Evolutionary conservation across 345 rosid genomes (phyloP).

Genomic region (Brassica carinata): DNA sequence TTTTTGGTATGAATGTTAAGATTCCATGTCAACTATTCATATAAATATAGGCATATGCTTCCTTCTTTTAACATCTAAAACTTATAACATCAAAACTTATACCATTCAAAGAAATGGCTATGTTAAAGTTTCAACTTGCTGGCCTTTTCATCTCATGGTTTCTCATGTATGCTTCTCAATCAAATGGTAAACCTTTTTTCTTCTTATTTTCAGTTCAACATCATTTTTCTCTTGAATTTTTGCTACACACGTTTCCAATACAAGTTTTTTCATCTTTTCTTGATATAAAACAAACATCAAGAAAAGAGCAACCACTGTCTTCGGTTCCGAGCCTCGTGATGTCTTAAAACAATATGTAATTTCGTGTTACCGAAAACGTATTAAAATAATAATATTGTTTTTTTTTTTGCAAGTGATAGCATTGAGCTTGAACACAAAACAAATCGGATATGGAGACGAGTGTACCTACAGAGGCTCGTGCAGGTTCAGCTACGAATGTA

Average conservation of each 20-base stretch:
- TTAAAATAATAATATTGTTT: not conserved
- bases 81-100: not conserved
- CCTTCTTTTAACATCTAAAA: not conserved
- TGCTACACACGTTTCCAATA: not conserved
- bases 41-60: not conserved
- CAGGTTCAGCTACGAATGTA: not conserved
- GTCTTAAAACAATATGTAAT: not conserved
- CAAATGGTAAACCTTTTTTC: not conserved
- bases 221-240: not conserved
- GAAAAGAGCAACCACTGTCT: not conserved
- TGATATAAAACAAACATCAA: not conserved
- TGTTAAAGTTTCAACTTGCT: not conserved
- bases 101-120: not conserved
- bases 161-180: not conserved
- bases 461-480: not conserved
- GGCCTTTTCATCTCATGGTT: not conserved
- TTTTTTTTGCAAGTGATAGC: not conserved
- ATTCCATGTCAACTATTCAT: not conserved
- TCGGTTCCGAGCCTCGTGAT: not conserved
- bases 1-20: not conserved
- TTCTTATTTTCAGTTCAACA: not conserved
- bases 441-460: not conserved
- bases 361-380: not conserved
- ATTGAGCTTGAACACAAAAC: not conserved
- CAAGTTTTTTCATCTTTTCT: not conserved